phyloP scores from a whole-genome alignment of 208 protist species.

The Endotrypanum monterogeii region DNA sequence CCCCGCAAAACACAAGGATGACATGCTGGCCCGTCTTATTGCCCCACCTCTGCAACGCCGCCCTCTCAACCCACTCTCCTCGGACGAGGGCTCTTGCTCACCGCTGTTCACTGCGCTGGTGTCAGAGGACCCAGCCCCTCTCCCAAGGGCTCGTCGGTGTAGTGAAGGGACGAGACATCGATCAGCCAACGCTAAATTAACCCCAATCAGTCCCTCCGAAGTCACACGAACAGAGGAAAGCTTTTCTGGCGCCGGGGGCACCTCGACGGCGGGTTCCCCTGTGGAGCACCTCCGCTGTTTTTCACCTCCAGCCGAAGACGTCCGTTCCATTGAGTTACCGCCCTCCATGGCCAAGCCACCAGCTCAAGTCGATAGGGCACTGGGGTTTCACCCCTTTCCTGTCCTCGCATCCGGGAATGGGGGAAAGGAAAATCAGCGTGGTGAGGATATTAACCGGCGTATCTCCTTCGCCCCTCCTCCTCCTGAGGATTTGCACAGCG shows the following conservation, averaged over 20 bases:
- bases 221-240: background rate
- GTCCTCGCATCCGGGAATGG: background rate
- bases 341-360: background rate
- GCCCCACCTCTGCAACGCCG: background rate
- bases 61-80: background rate
- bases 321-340: background rate
- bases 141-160: background rate
- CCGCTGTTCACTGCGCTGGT: background rate
- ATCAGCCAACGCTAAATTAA: background rate
- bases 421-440: background rate
- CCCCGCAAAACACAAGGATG: background rate
- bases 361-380: background rate
- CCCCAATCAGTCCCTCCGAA: background rate
- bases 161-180: background rate
- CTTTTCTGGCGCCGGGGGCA: background rate
- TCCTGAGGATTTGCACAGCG: background rate
- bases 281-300: background rate
- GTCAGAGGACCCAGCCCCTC: too few relatives aligned
- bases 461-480: background rate
- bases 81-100: conserved; percentile 1
- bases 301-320: background rate
- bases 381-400: background rate
- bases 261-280: background rate
- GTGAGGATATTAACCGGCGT: background rate
- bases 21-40: background rate